Evolutionary conservation across 1,284 basidiomycete species (phyloP).

Genomic region (Puccinia coronata): DNA sequence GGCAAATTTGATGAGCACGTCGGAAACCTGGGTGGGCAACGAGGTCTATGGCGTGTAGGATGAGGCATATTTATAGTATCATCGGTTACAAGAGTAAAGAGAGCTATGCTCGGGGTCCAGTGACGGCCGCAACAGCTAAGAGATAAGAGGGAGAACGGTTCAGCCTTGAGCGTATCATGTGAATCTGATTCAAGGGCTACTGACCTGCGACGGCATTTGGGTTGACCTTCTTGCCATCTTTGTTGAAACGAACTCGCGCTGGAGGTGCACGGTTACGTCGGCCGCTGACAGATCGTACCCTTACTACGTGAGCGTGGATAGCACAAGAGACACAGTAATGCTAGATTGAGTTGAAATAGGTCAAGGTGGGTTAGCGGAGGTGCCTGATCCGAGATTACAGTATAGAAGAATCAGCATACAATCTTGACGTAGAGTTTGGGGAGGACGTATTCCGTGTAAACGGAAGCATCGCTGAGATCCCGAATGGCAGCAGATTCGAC

Average conservation of each 20-base stretch:
- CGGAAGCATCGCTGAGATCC: conserved; percentile 93
- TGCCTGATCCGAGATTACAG: background rate
- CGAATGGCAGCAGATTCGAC: conserved; percentile 97
- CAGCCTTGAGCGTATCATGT: background rate
- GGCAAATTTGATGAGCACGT: background rate
- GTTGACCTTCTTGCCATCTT: conserved; percentile 79
- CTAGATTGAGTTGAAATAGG: background rate
- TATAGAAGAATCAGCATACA: conserved; percentile 59
- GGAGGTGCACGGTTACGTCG: conserved; percentile 95
- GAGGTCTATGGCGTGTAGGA: background rate
- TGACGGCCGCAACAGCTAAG: conserved; percentile 38
- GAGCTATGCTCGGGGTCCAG: conserved; percentile 30
- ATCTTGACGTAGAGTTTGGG: conserved; percentile 99
- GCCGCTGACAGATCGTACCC: conserved; percentile 83
- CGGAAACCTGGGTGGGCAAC: background rate
- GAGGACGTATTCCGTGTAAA: conserved; percentile 93
- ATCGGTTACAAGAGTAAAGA: background rate
- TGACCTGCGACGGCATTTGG: conserved; percentile 46
- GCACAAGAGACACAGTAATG: conserved; percentile 97
- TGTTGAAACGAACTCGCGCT: conserved; percentile 86
- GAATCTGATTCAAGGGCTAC: background rate
- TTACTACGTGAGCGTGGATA: conserved; percentile 96
- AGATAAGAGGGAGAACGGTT: background rate
- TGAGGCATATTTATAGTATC: background rate
- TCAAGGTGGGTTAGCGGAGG: background rate